phyloP scores from a whole-genome alignment of 2,329 filamentous ascomycete genomes.

The Rhynchosporium graminicola region DNA sequence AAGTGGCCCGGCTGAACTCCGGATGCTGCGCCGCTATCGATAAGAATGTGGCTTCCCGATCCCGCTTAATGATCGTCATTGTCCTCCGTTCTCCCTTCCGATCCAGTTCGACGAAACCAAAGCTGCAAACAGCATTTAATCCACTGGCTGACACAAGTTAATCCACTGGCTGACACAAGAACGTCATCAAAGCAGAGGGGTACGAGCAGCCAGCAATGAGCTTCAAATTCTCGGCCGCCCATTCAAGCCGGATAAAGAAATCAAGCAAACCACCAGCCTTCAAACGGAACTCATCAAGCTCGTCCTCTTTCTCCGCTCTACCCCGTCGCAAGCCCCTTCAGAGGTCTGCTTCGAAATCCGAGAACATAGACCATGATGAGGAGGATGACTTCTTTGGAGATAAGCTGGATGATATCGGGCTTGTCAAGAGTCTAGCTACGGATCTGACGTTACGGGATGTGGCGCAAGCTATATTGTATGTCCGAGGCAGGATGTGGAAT shows the following conservation, averaged over 20 bases:
- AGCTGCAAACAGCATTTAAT: slow-evolving; percentile 3
- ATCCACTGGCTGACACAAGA: neutral
- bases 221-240: slow-evolving; percentile 37
- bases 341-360: slow-evolving; percentile 24
- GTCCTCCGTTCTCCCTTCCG: too few relatives aligned
- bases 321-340: slow-evolving; percentile 37
- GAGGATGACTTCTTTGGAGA: slow-evolving; percentile 46
- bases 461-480: slow-evolving; percentile 64
- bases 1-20: too few relatives aligned
- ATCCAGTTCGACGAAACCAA: too few relatives aligned
- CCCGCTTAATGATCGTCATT: too few relatives aligned
- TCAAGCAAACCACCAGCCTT: slow-evolving; percentile 33
- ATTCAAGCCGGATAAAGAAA: slow-evolving; percentile 40
- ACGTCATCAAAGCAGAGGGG: neutral
- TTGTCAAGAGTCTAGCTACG: slow-evolving; percentile 54
- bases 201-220: slow-evolving; percentile 30
- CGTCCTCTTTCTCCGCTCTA: slow-evolving; percentile 35
- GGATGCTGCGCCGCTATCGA: too few relatives aligned
- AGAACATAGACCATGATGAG: slow-evolving; percentile 23
- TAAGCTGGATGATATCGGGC: slow-evolving; percentile 61
- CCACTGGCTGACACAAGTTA: neutral
- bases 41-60: too few relatives aligned
- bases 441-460: slow-evolving; percentile 61
- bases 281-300: slow-evolving; percentile 31
- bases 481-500: slow-evolving; percentile 63